phyloP scores from a whole-genome alignment of 2,329 filamentous ascomycete genomes.

The Blumeria hordei region DNA sequence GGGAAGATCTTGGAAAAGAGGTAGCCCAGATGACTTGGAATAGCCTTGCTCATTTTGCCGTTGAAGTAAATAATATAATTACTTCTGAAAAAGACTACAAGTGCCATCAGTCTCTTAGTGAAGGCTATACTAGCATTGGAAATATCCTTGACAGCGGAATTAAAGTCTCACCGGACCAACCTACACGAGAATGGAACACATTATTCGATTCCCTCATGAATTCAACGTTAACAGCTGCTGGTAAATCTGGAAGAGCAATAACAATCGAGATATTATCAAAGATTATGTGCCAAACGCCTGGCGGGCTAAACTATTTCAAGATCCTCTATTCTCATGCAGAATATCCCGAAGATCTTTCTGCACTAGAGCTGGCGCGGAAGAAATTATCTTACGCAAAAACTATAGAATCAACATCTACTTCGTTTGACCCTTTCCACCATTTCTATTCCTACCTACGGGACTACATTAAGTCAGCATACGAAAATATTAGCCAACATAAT shows the following conservation, averaged over 20 bases:
- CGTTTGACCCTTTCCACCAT: conserved; percentile 38
- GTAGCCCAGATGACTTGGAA: conserved; percentile 10
- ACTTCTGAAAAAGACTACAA: conserved; percentile 13
- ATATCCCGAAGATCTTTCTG: conserved; percentile 33
- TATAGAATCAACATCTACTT: conserved; percentile 15
- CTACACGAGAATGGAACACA: conserved; percentile 18
- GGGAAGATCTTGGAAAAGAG: conserved; percentile 9
- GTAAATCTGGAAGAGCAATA: conserved; percentile 40
- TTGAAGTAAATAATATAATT: conserved; percentile 6
- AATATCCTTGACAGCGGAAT: conserved; percentile 42
- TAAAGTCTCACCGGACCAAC: conserved; percentile 13
- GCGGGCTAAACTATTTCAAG: conserved; percentile 14
- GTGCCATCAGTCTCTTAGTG: conserved; percentile 26
- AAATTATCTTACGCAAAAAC: conserved; percentile 37
- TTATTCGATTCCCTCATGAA: conserved; percentile 32
- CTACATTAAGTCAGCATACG: conserved; percentile 27
- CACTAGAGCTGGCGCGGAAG: conserved; percentile 38
- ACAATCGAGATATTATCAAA: conserved; percentile 48
- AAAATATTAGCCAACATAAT: conserved; percentile 21
- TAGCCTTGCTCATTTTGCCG: conserved; percentile 11
- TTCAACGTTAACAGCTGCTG: conserved; percentile 35
- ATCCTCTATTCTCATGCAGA: conserved; percentile 16
- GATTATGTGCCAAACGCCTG: conserved; percentile 17
- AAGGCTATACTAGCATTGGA: conserved; percentile 45
- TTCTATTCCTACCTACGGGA: conserved; percentile 35